Evolutionary conservation across 2,329 filamentous ascomycete species (phyloP).

Genomic region (Calonectria multiphialidica): DNA sequence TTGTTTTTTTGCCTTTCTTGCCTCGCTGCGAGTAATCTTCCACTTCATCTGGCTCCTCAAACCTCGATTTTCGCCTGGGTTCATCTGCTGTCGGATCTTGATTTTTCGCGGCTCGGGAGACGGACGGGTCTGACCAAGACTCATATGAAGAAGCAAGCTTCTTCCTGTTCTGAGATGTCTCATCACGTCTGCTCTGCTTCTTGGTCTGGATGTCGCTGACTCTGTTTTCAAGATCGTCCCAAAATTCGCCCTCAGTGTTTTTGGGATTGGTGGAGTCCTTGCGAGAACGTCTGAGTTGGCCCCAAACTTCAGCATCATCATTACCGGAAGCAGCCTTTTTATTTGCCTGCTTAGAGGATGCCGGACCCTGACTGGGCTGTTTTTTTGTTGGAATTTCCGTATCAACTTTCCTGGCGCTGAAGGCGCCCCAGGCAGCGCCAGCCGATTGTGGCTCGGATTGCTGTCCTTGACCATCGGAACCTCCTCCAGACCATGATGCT

Average conservation of each 20-base stretch:
- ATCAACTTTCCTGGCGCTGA: slow-evolving; percentile 37
- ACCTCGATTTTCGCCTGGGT: slow-evolving; percentile 45
- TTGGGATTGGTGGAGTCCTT: neutral
- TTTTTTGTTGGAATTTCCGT: slow-evolving; percentile 30
- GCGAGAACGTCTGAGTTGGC: slow-evolving; percentile 38
- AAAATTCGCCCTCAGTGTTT: slow-evolving; percentile 28
- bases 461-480: neutral
- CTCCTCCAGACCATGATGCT: slow-evolving; percentile 39
- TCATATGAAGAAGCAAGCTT: neutral
- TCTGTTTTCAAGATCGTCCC: slow-evolving; percentile 41
- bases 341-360: neutral
- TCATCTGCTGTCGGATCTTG: slow-evolving; percentile 31
- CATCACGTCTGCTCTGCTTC: neutral
- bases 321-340: neutral
- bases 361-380: neutral
- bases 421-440: slow-evolving; percentile 37
- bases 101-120: neutral
- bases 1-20: slow-evolving; percentile 43
- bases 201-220: slow-evolving; percentile 35
- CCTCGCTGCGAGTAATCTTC: slow-evolving; percentile 25
- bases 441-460: slow-evolving; percentile 8
- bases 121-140: neutral
- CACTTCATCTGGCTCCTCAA: slow-evolving; percentile 43
- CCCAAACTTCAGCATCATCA: slow-evolving; percentile 35
- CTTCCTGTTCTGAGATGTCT: neutral